These are phyloP conservation scores for Pseudotsuga menziesii DNA, from an alignment of 75 land plant species.

Conservation along the genomic window DNA sequence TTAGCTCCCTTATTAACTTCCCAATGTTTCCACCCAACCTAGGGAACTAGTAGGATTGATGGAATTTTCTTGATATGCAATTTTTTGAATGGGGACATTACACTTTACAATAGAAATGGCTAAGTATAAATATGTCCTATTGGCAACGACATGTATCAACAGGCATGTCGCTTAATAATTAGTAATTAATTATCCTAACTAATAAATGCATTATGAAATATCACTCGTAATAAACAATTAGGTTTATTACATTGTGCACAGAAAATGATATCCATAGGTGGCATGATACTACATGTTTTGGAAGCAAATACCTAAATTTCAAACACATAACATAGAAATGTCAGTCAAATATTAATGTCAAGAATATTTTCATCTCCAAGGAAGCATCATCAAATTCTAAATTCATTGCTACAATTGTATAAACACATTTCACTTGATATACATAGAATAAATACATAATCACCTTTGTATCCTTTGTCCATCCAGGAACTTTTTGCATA, in stretches of 20 bases:
- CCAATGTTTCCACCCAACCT: no score
- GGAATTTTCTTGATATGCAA: no score
- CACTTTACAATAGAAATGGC: no score
- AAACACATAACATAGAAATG: not conserved
- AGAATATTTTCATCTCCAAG: not conserved
- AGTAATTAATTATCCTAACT: no score
- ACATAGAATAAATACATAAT: conserved; percentile 11
- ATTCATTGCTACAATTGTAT: not conserved
- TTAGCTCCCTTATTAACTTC: no score
- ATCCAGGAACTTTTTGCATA: conserved; percentile 62
- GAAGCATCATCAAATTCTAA: not conserved
- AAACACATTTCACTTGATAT: not conserved
- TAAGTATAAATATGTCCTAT: no score
- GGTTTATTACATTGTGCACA: conserved; percentile 73
- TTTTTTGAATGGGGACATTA: no score
- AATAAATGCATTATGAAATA: no score
- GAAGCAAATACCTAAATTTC: conserved; percentile 57
- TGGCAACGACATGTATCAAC: no score
- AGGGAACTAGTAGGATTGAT: no score
- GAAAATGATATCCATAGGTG: conserved; percentile 62
- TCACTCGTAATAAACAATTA: no score
- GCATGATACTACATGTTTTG: conserved; percentile 54
- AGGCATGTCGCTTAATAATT: no score
- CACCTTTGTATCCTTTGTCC: conserved; percentile 77
- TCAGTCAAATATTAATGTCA: not conserved